Evolutionary conservation across 2,329 filamentous ascomycete genomes (phyloP), one percentile per base, ranked within the genome.

Genomic region (Penicillium vulpinum): DNA sequence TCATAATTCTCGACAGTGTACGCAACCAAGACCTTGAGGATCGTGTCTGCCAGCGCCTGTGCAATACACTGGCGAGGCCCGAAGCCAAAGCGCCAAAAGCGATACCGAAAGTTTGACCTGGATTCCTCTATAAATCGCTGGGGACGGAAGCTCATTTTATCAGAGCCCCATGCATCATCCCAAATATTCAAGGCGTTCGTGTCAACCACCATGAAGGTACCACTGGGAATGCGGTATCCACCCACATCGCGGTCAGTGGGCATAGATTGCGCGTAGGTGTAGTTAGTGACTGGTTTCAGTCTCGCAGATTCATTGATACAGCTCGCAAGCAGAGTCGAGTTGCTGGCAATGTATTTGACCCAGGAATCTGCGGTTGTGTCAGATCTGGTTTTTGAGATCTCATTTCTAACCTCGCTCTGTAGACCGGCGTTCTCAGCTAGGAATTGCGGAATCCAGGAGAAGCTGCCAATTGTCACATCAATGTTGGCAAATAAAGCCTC

Each of bases 401-500:
- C 58, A 0, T n/a, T 21, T 28, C 64, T 62, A 0, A 78, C 44
- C 10, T 66, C 47, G 6, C 51, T 52, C 54, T 79, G 76, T 4
- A 68, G 57, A 2, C 66, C 62, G 0, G 61, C 68, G 53, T 78
- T 40, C 2, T 69, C 67, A 1, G 78, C 77, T 0, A 82, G 64
- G 45, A 78, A 75, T 0, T 79, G 65, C 0, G 78, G 59, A n/a
- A 69, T 73, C 78, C 79, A 82, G 0, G 75, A 74, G 0, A 80
- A 46, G 1, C 64, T 76, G 5, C 76, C 75, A 2, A 72, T 73
- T 0, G 78, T 79, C 9, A 81, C 78, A 56, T 81, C 79, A 1
- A 81, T 68, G 56, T 81, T 81, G 2, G 77, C 78, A 56, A 74
- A 81, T 0, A 81, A 70, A 41, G 72, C 71, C 62, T 81, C 79